Conservation (phyloP, 2,329 filamentous ascomycete genomes). For the Trichoderma aggressivum region DNA sequence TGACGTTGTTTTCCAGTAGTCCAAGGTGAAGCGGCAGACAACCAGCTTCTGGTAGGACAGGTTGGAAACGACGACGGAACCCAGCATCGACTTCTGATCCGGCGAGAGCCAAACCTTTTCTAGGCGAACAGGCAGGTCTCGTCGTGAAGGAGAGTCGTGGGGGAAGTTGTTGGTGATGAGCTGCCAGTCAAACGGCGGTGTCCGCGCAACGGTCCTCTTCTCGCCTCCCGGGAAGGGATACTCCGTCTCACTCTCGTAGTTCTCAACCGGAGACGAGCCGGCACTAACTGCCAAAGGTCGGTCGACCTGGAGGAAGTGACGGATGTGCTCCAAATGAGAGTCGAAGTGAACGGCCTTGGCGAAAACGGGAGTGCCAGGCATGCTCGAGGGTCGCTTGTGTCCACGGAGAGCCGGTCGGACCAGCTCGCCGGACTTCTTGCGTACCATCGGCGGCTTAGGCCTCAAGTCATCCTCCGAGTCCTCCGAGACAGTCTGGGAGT, state of each 20-base stretch:
- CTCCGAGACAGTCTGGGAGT: conserved; percentile 52
- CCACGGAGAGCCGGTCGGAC: conserved; percentile 87
- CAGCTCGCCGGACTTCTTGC: conserved; percentile 97
- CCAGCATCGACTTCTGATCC: conserved; percentile 83
- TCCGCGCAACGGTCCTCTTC: conserved; percentile 33
- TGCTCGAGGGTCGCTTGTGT: conserved; percentile 80
- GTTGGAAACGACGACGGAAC: conserved; percentile 81
- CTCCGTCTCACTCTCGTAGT: conserved; percentile 80
- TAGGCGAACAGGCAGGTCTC: conserved; percentile 67
- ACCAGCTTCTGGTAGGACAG: conserved; percentile 85
- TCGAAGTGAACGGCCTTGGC: conserved; percentile 98
- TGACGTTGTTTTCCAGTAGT: conserved; percentile 98
- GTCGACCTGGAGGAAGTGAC: conserved; percentile 93
- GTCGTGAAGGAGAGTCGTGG: conserved; percentile 48
- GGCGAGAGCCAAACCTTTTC: conserved; percentile 83
- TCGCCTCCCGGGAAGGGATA: conserved; percentile 73
- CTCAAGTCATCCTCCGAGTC: conserved; percentile 60
- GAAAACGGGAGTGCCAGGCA: conserved; percentile 95
- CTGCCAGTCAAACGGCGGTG: conserved; percentile 75
- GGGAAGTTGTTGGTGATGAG: conserved; percentile 84
- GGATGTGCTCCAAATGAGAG: conserved; percentile 90
- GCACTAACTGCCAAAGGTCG: conserved; percentile 94
- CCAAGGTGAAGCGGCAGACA: conserved; percentile 89
- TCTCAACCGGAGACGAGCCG: conserved; percentile 84
- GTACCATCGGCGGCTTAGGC: conserved; percentile 83